phyloP scores from a whole-genome alignment of 2,329 filamentous ascomycete species.

The Capronia epimyces region DNA sequence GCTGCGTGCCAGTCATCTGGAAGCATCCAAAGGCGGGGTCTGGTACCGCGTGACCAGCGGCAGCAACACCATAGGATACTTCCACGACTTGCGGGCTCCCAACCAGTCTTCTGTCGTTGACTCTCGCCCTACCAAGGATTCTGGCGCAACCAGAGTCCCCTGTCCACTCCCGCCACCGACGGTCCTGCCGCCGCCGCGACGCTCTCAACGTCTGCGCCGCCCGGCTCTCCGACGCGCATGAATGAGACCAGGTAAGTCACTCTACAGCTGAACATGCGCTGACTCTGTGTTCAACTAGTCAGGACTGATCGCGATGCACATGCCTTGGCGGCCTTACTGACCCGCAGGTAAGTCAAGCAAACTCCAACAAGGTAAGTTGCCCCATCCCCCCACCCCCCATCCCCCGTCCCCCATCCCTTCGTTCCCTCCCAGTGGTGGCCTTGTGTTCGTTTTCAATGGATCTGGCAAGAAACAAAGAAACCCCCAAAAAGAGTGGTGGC shows the following conservation, averaged over 20 bases:
- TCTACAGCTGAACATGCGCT: not conserved
- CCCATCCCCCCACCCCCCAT: too few relatives aligned
- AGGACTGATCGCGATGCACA: too few relatives aligned
- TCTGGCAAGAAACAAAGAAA: too few relatives aligned
- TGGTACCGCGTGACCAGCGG: not conserved
- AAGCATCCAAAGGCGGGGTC: not conserved
- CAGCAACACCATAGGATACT: not conserved
- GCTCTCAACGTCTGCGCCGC: not conserved
- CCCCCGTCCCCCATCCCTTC: too few relatives aligned
- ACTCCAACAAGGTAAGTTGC: too few relatives aligned
- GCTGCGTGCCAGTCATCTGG: too few relatives aligned
- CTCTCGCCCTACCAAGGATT: not conserved
- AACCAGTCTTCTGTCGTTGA: not conserved
- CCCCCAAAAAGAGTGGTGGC: too few relatives aligned
- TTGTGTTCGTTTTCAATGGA: too few relatives aligned
- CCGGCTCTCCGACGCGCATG: not conserved
- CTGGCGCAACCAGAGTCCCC: not conserved
- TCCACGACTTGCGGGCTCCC: not conserved
- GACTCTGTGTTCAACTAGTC: too few relatives aligned
- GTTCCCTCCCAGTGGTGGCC: too few relatives aligned
- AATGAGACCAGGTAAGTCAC: not conserved
- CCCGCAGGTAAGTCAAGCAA: too few relatives aligned
- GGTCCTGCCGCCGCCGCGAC: not conserved
- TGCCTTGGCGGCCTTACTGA: too few relatives aligned
- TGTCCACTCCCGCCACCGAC: not conserved